phyloP scores from a whole-genome alignment of 169 alveolate species.

The Amoebophrya sp. region DNA sequence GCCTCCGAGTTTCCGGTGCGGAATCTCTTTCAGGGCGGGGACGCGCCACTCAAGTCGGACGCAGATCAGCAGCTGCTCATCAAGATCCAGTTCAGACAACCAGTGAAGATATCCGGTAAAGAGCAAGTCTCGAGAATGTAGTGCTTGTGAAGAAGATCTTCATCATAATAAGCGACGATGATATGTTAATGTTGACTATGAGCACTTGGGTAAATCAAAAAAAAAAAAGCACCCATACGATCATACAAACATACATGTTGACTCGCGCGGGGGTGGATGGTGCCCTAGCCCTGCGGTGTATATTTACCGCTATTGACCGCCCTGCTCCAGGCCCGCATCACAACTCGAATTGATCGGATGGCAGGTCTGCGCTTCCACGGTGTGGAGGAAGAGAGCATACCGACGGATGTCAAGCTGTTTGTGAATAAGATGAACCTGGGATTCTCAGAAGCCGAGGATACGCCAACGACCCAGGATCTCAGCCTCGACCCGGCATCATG shows the following conservation, averaged over 20 bases:
- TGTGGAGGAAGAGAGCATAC: slow-evolving; percentile 5
- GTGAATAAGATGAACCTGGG: not conserved
- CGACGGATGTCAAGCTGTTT: slow-evolving; percentile 2
- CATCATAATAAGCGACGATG: too few species aligned
- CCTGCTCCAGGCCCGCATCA: too few species aligned
- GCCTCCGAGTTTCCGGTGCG: not conserved
- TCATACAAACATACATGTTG: too few species aligned
- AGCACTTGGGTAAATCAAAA: too few species aligned
- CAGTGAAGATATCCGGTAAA: not conserved
- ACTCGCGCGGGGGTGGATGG: too few species aligned
- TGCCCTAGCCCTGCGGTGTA: too few species aligned
- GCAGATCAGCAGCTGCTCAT: slow-evolving; percentile 11
- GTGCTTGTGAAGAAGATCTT: too few species aligned
- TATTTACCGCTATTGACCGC: too few species aligned
- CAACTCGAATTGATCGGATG: too few species aligned
- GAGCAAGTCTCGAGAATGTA: too few species aligned
- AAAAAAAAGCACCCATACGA: too few species aligned
- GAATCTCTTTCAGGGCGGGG: not conserved
- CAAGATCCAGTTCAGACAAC: not conserved
- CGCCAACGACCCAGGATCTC: not conserved
- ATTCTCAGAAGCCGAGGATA: not conserved
- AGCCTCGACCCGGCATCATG: not conserved
- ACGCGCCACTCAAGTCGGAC: slow-evolving; percentile 15
- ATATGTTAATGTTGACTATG: too few species aligned
- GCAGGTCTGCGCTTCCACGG: not conserved